Conservation (phyloP, 495 filamentous ascomycete genomes). For the Rhypophila decipiens region DNA sequence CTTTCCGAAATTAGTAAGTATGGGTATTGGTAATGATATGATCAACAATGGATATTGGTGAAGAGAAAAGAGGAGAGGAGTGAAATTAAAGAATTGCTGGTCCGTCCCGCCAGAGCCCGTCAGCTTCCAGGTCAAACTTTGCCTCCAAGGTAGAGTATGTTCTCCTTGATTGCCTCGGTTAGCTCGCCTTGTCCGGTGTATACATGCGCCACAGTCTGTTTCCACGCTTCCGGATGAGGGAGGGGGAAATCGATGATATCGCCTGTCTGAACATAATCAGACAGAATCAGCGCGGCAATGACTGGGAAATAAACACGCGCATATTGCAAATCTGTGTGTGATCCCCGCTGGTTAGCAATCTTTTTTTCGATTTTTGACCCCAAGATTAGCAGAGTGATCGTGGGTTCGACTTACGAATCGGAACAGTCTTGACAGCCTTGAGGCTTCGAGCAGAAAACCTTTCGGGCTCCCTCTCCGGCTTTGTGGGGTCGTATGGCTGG, state of each 20-base stretch:
- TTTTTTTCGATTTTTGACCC: too few species aligned
- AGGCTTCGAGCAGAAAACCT: conserved; percentile 19
- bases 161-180: conserved; percentile 39
- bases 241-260: conserved; percentile 51
- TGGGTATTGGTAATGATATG: background rate
- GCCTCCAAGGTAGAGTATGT: conserved; percentile 48
- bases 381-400: background rate
- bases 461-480: conserved; percentile 11
- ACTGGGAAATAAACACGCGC: conserved; percentile 44
- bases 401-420: conserved; percentile 39
- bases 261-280: conserved; percentile 40
- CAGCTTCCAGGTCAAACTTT: conserved; percentile 25
- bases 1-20: too few species aligned
- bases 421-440: conserved; percentile 36
- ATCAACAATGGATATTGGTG: background rate
- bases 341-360: too few species aligned
- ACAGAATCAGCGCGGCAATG: conserved; percentile 45
- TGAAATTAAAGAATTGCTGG: too few species aligned
- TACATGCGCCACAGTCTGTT: conserved; percentile 40
- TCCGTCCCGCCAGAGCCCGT: background rate
- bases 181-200: conserved; percentile 46
- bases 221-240: conserved; percentile 49
- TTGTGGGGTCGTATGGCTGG: background rate
- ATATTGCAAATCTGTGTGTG: conserved; percentile 39
- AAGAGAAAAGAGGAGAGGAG: background rate